Base-by-base conservation (phyloP, 495 filamentous ascomycete species). In the Glonium stellatum region DNA sequence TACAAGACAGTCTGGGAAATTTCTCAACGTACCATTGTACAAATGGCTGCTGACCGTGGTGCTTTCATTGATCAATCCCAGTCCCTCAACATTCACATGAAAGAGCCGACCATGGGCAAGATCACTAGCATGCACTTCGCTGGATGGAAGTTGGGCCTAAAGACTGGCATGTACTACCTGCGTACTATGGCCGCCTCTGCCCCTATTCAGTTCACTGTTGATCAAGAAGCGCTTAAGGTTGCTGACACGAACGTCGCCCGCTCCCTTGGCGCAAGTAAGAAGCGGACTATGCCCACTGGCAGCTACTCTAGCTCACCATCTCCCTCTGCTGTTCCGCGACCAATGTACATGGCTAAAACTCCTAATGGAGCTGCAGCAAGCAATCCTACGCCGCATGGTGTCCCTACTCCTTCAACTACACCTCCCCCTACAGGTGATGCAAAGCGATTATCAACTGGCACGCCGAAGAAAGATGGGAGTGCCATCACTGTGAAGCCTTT, bases 1-100 rank as follows among this genome's bases (percentile, higher is more conserved):
- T 98, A 98, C 83, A 98, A 98, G 84, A 98, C 93, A 22, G 93
- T 98, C 18, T 98, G 93, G 93, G 93, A 98, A 71, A 96, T 98
- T 65, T 92, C 89, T n/a, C 93, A 98, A 78, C 88, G 89, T 58
- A 88, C 82, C 35, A 90, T 98, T 65, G 81, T 98, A 39, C 87
- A 97, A 78, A 97, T 98, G 92, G 90, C 93, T 55, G 93, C 93
- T 52, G 93, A 98, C 72, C 91, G 93, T 72, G 93, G 93, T 73
- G 93, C 93, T 36, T 98, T 88, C 78, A 96, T 98, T 72, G 93
- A 98, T 69, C 93, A 98, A 79, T 96, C 90, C 34, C 93, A 98
- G 75, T 97, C 92, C 15, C 83, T 98, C 66, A 98, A 98, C 80
- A 98, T 98, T 66, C 93, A 98, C 78, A 87, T 98, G 82, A 95